Evolutionary conservation across 345 rosid genomes (phyloP), one percentile per base, ranked within the genome.

Genomic region (Trapa incisa): DNA sequence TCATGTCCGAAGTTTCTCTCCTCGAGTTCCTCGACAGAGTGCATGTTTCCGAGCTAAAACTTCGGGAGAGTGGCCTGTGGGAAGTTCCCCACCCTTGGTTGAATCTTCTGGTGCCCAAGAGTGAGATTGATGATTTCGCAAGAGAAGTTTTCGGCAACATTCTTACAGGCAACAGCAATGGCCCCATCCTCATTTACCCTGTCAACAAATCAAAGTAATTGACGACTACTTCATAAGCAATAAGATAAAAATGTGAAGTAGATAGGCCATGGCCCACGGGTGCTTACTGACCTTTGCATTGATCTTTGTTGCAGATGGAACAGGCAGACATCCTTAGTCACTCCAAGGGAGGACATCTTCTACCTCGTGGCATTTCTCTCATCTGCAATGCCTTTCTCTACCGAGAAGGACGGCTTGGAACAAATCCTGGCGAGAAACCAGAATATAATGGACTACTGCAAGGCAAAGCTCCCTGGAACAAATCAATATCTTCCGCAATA

Each of bases 61-160:
- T 95, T 61, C 77, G 85, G 72, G 84, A 75, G 71, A 80, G 89
- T 64, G 97, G 92, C 45, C 68, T 89, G 71, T 85, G 99, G 99
- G 99, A 95, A 11, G 84, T 91, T 76, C 93, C 93, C 65, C 97
- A 95, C 81, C 99, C 99, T 61, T 95, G 99, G 99, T 66, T 95
- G 54, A 91, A 89, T 77, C 93, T 95, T 73, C 74, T 95, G 36
- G 69, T 95, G 61, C 96, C 99, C 3, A 85, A 74, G 74, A 85
- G 85, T 81, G 73, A 80, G 58, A 85, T 91, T 6, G 52, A 15
- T 1, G 53, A 80, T 13, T 95, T 95, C 66, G 87, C 90, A 63
- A 62, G 68, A 68, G 80, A 73, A 69, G 90, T 85, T 75, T 89
- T 95, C 48, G 86, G 89, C 68, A 81, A 80, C 64, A 91, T 95